These are phyloP conservation scores for Trichoderma semiorbis DNA, from an alignment of 2,329 filamentous ascomycete species.

Conservation along the genomic window DNA sequence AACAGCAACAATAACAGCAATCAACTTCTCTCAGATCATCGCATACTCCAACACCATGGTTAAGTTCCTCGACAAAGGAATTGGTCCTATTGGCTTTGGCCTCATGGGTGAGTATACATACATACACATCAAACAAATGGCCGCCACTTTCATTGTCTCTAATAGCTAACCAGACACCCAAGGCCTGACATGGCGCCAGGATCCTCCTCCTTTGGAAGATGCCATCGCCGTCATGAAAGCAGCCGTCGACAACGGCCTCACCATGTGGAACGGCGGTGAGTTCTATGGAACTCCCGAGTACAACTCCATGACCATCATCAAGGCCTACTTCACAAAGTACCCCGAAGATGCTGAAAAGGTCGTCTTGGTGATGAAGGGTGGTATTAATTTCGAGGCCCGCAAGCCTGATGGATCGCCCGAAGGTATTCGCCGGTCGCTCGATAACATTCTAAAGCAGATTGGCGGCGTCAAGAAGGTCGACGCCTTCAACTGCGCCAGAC, in stretches of 20 bases:
- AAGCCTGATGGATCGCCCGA: conserved; percentile 51
- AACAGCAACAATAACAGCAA: background rate
- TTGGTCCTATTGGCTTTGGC: conserved; percentile 52
- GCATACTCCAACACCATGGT: background rate
- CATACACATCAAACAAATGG: background rate
- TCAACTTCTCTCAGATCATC: background rate
- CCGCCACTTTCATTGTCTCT: background rate
- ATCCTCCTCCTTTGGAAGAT: conserved; percentile 42
- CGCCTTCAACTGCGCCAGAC: conserved; percentile 56
- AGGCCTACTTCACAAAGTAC: conserved; percentile 60
- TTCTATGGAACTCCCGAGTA: conserved; percentile 59
- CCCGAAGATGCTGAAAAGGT: conserved; percentile 62
- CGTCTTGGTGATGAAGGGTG: conserved; percentile 61
- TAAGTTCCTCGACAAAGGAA: conserved; percentile 39
- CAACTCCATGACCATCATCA: conserved; percentile 58
- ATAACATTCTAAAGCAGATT: conserved; percentile 50
- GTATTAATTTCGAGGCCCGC: conserved; percentile 31
- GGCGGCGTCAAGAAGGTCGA: conserved; percentile 58
- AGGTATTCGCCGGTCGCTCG: conserved; percentile 54
- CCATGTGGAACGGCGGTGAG: conserved; percentile 61
- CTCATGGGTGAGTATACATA: conserved; percentile 46
- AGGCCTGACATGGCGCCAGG: conserved; percentile 46
- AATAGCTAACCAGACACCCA: background rate
- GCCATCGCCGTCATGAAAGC: conserved; percentile 55
- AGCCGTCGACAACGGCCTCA: conserved; percentile 44